Evolutionary conservation across 2,329 filamentous ascomycete species (phyloP), one percentile per base, ranked within the genome.

Genomic region (Penicillium sp.): DNA sequence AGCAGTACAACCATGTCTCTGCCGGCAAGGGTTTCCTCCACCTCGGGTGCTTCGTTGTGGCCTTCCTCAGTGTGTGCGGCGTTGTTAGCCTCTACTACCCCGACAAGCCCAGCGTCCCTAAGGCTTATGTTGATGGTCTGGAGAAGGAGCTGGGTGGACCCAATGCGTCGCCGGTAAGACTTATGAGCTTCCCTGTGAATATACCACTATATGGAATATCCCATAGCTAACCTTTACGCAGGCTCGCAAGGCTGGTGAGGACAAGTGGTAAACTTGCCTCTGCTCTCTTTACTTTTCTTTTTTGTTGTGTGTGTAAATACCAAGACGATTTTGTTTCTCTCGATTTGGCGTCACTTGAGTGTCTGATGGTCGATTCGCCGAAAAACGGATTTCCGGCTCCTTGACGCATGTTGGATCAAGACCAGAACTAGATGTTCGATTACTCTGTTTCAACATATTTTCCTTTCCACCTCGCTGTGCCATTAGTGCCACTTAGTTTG

Each of bases 1-100:
- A 95, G 75, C 88, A 93, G 69, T 98, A 99, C 80, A 95, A 88
- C 55, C 93, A 95, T 83, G 85, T 86, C 70, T 88, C 84, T 50
- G 81, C 93, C 16, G 84, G 85, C 62, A 92, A 88, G 71, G 91
- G 86, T 58, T 72, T 87, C 35, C 69, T 88, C 59, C 87, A 92
- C 78, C 77, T 93, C 62, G 88, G 85, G 58, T 78, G 78, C 61
- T 93, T 93, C 72, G 75, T 92, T 45, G 80, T 79, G 23, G 78
- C 80, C 53, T 83, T 92, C 63, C 71, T 91, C 33, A 81, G 83
- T 50, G 74, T 93, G 53, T 85, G 82, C 75, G 91, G 88, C 58
- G 78, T 84, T 31, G 86, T 96, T 48, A 87, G 85, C 70, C 65
- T 82, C 61, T 82, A 83, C 69, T 93, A 93, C 67, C 90, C 90